These are phyloP conservation scores for Diversispora eburnea DNA, from an alignment of 192 early-diverging fungal species.

Conservation along the genomic window DNA sequence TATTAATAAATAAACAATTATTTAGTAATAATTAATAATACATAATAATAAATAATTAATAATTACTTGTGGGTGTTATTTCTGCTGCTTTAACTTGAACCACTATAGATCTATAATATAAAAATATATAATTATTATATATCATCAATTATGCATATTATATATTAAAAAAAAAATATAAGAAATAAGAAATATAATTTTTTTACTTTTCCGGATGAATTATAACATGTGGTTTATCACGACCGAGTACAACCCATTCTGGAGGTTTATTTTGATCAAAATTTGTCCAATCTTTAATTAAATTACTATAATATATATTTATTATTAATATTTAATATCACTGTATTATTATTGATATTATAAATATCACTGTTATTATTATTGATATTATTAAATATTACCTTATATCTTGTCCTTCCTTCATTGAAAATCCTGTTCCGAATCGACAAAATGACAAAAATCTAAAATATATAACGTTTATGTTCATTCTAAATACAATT, in stretches of 20 bases:
- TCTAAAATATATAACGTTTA: conserved; percentile 27
- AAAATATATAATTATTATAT: neutral
- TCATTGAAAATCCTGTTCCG: conserved; percentile 63
- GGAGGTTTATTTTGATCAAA: conserved; percentile 36
- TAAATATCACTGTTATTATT: conserved; percentile 39
- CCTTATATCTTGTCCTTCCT: conserved; percentile 58
- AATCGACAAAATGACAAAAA: conserved; percentile 64
- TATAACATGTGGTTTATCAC: conserved; percentile 70
- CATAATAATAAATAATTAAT: neutral
- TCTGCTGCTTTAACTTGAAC: conserved; percentile 24
- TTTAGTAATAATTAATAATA: neutral
- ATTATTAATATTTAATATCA: neutral
- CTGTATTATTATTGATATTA: neutral
- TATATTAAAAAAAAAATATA: neutral
- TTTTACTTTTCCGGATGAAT: conserved; percentile 55
- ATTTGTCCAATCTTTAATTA: conserved; percentile 40
- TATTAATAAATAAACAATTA: neutral
- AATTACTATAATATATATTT: conserved; percentile 32
- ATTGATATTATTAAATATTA: conserved; percentile 34
- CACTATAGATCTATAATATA: neutral
- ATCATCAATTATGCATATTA: neutral
- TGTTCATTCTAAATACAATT: neutral
- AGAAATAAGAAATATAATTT: too few relatives aligned
- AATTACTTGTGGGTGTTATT: conserved; percentile 17
- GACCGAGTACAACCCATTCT: conserved; percentile 41